Evolutionary conservation across 108 stramenopile species (phyloP), one percentile per base, ranked within the genome.

Genomic region (Cyclotella distinguenda): DNA sequence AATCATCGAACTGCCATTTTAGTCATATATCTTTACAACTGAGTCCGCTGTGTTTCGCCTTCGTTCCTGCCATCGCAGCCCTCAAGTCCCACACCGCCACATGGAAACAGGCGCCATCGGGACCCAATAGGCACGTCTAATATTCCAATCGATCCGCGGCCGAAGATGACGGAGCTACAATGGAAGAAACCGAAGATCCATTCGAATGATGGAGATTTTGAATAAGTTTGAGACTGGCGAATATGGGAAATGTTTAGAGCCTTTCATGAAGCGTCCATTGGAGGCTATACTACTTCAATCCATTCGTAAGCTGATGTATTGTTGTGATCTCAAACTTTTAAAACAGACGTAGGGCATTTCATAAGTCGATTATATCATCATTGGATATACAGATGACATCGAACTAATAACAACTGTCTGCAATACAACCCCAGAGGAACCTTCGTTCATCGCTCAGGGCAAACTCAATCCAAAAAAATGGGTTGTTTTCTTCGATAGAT

Each of bases 101-200:
- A 2, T 22, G 91, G 46, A 78, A 88, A 56, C 43, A 90, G 1
- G 67, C 72, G 48, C 86, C 91, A 0, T 39, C 54, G 18, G 91
- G 87, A 12, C 91, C 94, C 8, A 77, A 77, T 28, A 81, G 79
- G 27, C 94, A 95, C 69, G 86, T 89, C 3, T 92, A 92, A 65
- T 92, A 51, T 10, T 26, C 16, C 4, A 26, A 51, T 13, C 50
- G 25, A 5, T 27, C 25, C 50, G 4, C 27, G 4, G 34, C n/a
- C 16, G 34, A 56, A 23, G 34, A 56, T 8, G 13, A 15, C 3
- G 3, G 12, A 18, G 19, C 36, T 58, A 18, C 31, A 0, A 49
- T 63, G 62, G 48, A 49, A 23, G 48, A 48, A 22, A 27, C 35
- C 22, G 47, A 18, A 15, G 50, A 35, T 15, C 33, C n/a, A 21